Percentiles rank a stretch among this genome's conserved stretches.
phyloP scores from a whole-genome alignment of 2,329 filamentous ascomycete genomes.

The Pseudogymnoascus sp. region DNA sequence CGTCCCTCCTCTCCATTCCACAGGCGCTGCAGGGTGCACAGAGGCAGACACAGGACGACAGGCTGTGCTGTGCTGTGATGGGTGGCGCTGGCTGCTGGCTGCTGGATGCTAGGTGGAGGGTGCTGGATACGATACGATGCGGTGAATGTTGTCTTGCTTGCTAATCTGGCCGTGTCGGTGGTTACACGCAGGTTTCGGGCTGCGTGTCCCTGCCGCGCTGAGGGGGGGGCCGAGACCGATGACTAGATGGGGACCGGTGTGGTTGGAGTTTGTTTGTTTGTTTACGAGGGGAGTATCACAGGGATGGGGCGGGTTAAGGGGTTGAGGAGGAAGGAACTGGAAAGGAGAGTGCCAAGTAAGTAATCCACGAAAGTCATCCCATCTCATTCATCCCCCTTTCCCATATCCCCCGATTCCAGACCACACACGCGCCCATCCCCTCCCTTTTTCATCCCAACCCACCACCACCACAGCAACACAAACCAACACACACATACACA shows the following conservation, averaged over 20 bases:
- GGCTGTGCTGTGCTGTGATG: not conserved
- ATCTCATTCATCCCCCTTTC: no score
- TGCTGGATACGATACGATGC: no score
- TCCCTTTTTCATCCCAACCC: not conserved
- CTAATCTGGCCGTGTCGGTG: not conserved
- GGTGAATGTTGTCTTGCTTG: not conserved
- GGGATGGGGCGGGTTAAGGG: not conserved
- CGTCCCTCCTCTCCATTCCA: no score
- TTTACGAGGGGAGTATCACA: not conserved
- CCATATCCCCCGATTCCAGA: no score
- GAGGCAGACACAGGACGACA: not conserved
- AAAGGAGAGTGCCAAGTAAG: no score
- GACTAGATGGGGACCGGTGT: no score
- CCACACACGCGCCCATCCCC: no score
- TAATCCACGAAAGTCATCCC: no score
- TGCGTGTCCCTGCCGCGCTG: not conserved
- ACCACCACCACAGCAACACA: not conserved
- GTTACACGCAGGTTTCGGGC: conserved; percentile 9
- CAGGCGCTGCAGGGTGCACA: no score
- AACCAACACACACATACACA: not conserved
- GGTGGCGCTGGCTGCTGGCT: no score
- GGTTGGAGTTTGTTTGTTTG: not conserved
- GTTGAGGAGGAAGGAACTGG: not conserved
- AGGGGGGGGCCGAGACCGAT: not conserved
- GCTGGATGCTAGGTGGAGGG: no score